These are phyloP conservation scores for Dendrostoma leiphaemia DNA, from an alignment of 2,329 filamentous ascomycete species.

Conservation along the genomic window DNA sequence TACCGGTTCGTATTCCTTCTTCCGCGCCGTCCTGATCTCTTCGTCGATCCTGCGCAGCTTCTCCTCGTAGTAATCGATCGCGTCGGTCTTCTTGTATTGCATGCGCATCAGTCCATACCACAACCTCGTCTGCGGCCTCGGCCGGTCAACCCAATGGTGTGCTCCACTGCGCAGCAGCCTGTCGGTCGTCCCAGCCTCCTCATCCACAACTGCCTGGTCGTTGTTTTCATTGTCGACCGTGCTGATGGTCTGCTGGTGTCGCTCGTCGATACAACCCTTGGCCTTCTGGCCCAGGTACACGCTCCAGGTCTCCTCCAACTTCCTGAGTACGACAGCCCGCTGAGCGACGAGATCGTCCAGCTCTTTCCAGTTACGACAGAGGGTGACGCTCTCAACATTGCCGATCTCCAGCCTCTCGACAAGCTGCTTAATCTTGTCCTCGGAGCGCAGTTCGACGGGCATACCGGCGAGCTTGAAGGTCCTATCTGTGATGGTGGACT, in stretches of 20 bases:
- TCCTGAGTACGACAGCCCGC: slow-evolving; percentile 63
- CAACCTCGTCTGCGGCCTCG: slow-evolving; percentile 67
- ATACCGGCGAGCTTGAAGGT: slow-evolving; percentile 92
- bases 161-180: slow-evolving; percentile 23
- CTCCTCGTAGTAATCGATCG: slow-evolving; percentile 92
- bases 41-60: slow-evolving; percentile 77
- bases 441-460: slow-evolving; percentile 72
- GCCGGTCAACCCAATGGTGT: slow-evolving; percentile 43
- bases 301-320: slow-evolving; percentile 82
- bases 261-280: slow-evolving; percentile 26
- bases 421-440: slow-evolving; percentile 79
- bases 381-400: slow-evolving; percentile 79
- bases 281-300: slow-evolving; percentile 64
- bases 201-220: slow-evolving; percentile 31
- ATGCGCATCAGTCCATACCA: slow-evolving; percentile 77
- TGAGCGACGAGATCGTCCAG: slow-evolving; percentile 73
- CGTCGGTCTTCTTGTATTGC: slow-evolving; percentile 73
- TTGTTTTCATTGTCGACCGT: slow-evolving; percentile 23
- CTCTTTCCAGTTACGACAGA: slow-evolving; percentile 84
- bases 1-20: slow-evolving; percentile 73
- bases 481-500: slow-evolving; percentile 92
- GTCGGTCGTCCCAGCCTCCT: slow-evolving; percentile 41
- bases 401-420: slow-evolving; percentile 88
- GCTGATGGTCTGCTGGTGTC: background rate
- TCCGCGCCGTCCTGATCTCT: slow-evolving; percentile 66